Evolutionary conservation across 2,329 filamentous ascomycete species (phyloP), one percentile per base, ranked within the genome.

Genomic region (Dothistroma pini): DNA sequence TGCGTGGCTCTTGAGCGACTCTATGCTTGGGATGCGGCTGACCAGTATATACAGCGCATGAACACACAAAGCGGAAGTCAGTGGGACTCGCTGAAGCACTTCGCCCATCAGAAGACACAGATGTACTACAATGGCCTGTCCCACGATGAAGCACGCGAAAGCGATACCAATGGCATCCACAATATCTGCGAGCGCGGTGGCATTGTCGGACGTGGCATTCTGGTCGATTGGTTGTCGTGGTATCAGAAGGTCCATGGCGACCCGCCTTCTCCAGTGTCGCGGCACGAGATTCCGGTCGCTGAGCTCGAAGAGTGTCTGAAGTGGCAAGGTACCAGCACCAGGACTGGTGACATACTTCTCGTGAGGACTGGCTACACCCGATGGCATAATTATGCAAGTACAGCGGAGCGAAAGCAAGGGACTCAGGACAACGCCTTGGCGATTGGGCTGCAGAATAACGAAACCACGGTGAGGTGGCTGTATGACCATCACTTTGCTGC

Each of bases 61-160:
- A 85, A 86, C 69, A 86, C 83, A 0, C 83, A 86, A 66, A 72
- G 74, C 35, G 80, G 79, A 57, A 81, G 77, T 25, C 84, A 86
- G 70, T 86, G 83, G 84, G 84, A 86, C 65, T 80, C 80, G 54
- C 67, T 75, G 0, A 76, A 77, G 1, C 77, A 78, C 2, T 70
- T 77, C 2, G 76, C 78, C 14, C 84, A 83, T 68, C 62, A 57
- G 58, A 58, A 57, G 58, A 62, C 51, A 35, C 59, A 50, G 32
- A 64, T 64, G 59, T 66, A 66, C 49, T 69, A 71, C 56, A 72
- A 72, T n/a, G 67, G 68, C 11, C 61, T 69, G 12, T 63, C 63
- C 2, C 67, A 68, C 32, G 66, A 66, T 9, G 64, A 67, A 31
- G 65, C 66, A 0, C 14, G 55, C 11, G 53, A 44, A 21, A 63